Evolutionary conservation across 345 rosid genomes (phyloP).

Genomic region (Camelina hispida): DNA sequence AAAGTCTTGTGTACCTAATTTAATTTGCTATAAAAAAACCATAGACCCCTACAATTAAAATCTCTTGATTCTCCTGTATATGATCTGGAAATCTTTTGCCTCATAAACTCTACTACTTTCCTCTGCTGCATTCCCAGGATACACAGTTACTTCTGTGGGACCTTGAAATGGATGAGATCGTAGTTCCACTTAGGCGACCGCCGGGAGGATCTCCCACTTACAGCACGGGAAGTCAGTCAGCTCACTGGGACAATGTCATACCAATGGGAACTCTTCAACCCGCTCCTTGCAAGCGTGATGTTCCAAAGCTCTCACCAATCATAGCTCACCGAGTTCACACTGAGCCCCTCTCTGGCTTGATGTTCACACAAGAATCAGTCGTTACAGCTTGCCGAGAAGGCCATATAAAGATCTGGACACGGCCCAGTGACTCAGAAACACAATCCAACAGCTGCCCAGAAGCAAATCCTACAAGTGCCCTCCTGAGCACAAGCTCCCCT

Average conservation of each 20-base stretch:
- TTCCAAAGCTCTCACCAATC: slow-evolving; percentile 90
- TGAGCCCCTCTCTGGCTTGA: slow-evolving; percentile 90
- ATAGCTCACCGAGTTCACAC: slow-evolving; percentile 91
- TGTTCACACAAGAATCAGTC: slow-evolving; percentile 87
- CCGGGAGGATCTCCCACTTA: slow-evolving; percentile 98
- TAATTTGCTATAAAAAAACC: background rate
- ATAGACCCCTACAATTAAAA: background rate
- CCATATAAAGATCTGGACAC: slow-evolving; percentile 91
- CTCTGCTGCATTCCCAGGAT: slow-evolving; percentile 58
- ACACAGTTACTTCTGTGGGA: slow-evolving; percentile 98
- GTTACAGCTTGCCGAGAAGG: slow-evolving; percentile 95
- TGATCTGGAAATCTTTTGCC: slow-evolving; percentile 20
- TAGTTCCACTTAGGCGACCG: slow-evolving; percentile 86
- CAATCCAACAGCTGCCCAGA: slow-evolving; percentile 63
- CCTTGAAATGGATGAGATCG: slow-evolving; percentile 96
- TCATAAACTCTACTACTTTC: slow-evolving; percentile 8
- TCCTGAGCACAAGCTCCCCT: slow-evolving; percentile 59
- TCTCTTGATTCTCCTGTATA: slow-evolving; percentile 9
- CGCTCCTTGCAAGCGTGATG: slow-evolving; percentile 91
- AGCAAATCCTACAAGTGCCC: slow-evolving; percentile 39
- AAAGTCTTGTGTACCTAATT: background rate
- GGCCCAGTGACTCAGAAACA: slow-evolving; percentile 71
- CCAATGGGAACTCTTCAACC: slow-evolving; percentile 89
- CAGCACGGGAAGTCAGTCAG: slow-evolving; percentile 96
- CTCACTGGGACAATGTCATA: slow-evolving; percentile 89